Evolutionary conservation across 2,329 filamentous ascomycete genomes (phyloP).

Genomic region (Aspergillus fructus): DNA sequence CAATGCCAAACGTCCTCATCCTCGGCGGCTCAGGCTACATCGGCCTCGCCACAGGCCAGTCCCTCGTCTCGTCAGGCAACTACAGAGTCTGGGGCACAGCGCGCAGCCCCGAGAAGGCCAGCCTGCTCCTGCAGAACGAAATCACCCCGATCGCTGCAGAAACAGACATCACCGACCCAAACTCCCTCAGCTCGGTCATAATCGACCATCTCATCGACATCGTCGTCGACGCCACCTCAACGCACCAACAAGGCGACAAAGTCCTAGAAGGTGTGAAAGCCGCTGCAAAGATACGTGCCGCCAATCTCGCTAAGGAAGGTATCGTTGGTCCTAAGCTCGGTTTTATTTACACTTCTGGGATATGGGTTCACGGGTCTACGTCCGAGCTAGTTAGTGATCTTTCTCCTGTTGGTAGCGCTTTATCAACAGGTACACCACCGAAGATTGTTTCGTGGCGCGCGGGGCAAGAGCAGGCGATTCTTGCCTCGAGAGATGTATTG

Average conservation of each 20-base stretch:
- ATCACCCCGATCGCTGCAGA: neutral
- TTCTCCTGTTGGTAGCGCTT: neutral
- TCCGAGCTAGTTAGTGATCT: constrained; percentile 20
- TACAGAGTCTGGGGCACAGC: constrained; percentile 40
- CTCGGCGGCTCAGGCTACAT: constrained; percentile 35
- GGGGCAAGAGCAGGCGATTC: neutral
- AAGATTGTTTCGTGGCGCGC: neutral
- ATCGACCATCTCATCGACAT: constrained; percentile 30
- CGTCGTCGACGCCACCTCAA: constrained; percentile 34
- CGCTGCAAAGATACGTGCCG: neutral
- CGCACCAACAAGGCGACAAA: constrained; percentile 20
- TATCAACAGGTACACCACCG: neutral
- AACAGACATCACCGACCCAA: neutral
- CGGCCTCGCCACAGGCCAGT: constrained; percentile 22
- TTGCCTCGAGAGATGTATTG: neutral
- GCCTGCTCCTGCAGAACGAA: constrained; percentile 19
- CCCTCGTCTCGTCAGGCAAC: constrained; percentile 26
- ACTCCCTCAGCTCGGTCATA: constrained; percentile 17
- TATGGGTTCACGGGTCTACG: constrained; percentile 39
- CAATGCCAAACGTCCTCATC: constrained; percentile 34
- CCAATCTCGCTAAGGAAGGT: neutral
- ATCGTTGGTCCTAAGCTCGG: constrained; percentile 34
- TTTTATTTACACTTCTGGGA: constrained; percentile 39
- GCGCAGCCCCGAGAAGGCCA: constrained; percentile 32
- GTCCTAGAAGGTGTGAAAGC: constrained; percentile 25